phyloP scores from a whole-genome alignment of 2,329 filamentous ascomycete genomes.

The Fusarium hainanense region DNA sequence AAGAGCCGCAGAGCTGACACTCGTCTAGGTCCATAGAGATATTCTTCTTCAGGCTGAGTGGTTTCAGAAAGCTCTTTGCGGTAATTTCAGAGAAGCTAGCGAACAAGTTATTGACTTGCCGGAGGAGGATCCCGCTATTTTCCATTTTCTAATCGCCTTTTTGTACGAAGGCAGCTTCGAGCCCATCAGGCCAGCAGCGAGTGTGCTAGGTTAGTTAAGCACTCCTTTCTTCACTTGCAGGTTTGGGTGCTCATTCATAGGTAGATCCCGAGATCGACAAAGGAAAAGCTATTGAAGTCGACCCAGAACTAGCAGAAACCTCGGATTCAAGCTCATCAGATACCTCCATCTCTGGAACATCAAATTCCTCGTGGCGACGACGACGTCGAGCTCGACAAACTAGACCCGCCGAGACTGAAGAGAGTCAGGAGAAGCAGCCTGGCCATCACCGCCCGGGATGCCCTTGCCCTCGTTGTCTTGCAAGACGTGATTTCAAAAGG shows the following conservation, averaged over 20 bases:
- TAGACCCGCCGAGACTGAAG: conserved; percentile 24
- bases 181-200: conserved; percentile 57
- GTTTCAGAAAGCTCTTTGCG: conserved; percentile 61
- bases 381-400: conserved; percentile 26
- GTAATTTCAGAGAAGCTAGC: conserved; percentile 59
- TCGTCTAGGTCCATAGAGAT: conserved; percentile 58
- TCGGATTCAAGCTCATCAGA: conserved; percentile 50
- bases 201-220: conserved; percentile 51
- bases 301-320: conserved; percentile 42
- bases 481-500: conserved; percentile 31
- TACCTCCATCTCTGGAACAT: conserved; percentile 30
- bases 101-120: conserved; percentile 61
- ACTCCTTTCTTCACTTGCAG: not conserved
- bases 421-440: conserved; percentile 54
- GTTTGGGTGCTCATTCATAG: conserved; percentile 13
- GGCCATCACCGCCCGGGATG: conserved; percentile 59
- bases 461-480: conserved; percentile 54
- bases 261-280: conserved; percentile 50
- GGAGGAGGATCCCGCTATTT: conserved; percentile 63
- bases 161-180: conserved; percentile 61
- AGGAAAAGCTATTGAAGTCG: conserved; percentile 53
- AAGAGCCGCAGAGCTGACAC: conserved; percentile 18
- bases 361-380: conserved; percentile 36
- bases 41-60: conserved; percentile 60
- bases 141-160: conserved; percentile 63